These are phyloP conservation scores for Trypanosomatidae sp. DNA, from an alignment of 208 protist genomes.

Conservation along the genomic window DNA sequence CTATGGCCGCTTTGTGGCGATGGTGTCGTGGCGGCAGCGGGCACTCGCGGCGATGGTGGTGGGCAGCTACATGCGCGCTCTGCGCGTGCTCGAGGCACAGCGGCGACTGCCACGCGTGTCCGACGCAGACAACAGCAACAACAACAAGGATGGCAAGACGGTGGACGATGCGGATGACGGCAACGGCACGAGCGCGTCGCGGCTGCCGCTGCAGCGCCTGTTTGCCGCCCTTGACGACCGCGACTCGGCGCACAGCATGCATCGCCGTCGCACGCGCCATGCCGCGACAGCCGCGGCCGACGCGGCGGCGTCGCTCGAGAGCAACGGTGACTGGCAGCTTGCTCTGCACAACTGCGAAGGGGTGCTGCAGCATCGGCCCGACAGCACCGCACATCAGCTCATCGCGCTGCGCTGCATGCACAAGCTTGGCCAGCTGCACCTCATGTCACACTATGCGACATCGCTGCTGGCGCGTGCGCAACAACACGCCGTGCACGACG, in stretches of 20 bases:
- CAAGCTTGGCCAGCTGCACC: constrained; percentile 73
- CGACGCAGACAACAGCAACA: too few relatives aligned
- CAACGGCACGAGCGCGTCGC: constrained; percentile 6
- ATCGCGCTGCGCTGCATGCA: constrained; percentile 72
- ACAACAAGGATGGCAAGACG: too few relatives aligned
- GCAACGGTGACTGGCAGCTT: constrained; percentile 72
- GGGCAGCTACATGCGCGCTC: constrained; percentile 63
- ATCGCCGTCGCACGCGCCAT: constrained; percentile 15
- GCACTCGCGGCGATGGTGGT: constrained; percentile 41
- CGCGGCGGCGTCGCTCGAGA: constrained; percentile 69
- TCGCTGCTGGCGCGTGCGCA: constrained; percentile 4
- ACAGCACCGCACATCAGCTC: constrained; percentile 59
- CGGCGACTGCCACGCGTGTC: constrained; percentile 23
- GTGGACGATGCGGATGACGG: too few relatives aligned
- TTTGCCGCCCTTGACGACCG: constrained; percentile 69
- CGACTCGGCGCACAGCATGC: constrained; percentile 62
- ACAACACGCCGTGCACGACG: not conserved
- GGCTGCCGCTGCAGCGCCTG: constrained; percentile 56
- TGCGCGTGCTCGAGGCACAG: constrained; percentile 56
- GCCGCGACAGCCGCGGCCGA: constrained; percentile 17
- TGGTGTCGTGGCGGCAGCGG: constrained; percentile 17
- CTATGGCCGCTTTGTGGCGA: constrained; percentile 21
- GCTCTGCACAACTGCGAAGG: constrained; percentile 63
- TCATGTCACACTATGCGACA: constrained; percentile 60
- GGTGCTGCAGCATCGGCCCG: constrained; percentile 55